Conservation (phyloP, 306 rosid genomes). For the Clitoria ternatea region DNA sequence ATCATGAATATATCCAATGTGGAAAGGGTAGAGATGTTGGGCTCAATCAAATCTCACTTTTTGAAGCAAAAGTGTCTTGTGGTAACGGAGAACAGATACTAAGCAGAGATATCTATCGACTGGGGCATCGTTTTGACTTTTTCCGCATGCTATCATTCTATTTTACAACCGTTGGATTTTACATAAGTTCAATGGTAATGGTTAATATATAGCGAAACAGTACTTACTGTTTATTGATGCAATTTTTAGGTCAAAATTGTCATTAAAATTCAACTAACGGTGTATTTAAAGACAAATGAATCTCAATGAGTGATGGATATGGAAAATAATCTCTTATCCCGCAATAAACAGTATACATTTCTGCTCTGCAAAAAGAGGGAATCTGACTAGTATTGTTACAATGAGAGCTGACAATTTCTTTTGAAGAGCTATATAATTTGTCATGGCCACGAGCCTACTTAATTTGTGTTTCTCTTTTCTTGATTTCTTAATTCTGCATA, state of each 20-base stretch:
- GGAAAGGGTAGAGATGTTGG: constrained; percentile 99
- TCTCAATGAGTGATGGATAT: neutral
- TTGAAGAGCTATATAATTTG: neutral
- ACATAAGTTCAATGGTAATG: constrained; percentile 79
- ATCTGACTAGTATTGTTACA: neutral
- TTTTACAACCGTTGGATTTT: constrained; percentile 88
- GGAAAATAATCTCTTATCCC: constrained; percentile 7
- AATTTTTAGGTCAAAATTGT: neutral
- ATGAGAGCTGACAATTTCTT: neutral
- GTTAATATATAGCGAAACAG: constrained; percentile 11
- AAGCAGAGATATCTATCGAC: constrained; percentile 88
- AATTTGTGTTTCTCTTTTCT: neutral
- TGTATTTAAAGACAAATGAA: neutral
- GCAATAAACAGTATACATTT: neutral
- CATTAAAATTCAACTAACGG: constrained; percentile 2
- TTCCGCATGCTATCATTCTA: constrained; percentile 92
- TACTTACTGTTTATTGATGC: neutral
- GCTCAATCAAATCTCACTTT: constrained; percentile 92
- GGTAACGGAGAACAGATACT: constrained; percentile 94
- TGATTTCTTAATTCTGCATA: neutral
- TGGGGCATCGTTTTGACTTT: constrained; percentile 97
- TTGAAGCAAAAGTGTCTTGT: constrained; percentile 96
- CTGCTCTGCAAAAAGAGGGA: neutral
- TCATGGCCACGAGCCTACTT: neutral
- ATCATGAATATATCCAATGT: constrained; percentile 95